Evolutionary conservation across 148 eudicot species (phyloP).

Genomic region (Camellia granthamiana): DNA sequence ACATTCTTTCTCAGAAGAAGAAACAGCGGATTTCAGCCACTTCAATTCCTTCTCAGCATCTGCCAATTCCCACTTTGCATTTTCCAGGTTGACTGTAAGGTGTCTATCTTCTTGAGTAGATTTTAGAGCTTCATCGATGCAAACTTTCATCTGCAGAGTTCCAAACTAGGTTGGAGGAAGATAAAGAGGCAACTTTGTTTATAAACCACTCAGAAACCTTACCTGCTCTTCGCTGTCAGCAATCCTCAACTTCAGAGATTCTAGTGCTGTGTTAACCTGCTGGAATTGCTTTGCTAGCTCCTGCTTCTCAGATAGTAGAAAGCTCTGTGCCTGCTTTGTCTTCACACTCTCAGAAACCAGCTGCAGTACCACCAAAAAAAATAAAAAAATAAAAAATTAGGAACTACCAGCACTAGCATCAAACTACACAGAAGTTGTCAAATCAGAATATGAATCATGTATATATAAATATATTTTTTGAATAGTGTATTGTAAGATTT

Average conservation of each 20-base stretch:
- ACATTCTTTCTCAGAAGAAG: conserved; percentile 83
- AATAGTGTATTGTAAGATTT: too few species aligned
- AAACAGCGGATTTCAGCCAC: conserved; percentile 70
- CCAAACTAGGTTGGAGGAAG: conserved; percentile 10
- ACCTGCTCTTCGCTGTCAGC: conserved; percentile 74
- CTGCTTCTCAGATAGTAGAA: conserved; percentile 67
- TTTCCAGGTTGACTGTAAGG: conserved; percentile 61
- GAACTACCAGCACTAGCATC: conserved; percentile 6
- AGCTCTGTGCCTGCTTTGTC: conserved; percentile 70
- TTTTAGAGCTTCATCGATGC: conserved; percentile 53
- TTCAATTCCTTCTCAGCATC: conserved; percentile 87
- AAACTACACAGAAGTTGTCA: neutral
- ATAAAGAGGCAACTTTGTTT: neutral
- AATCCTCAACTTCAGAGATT: conserved; percentile 53
- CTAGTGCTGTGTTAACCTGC: conserved; percentile 48
- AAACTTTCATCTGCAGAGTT: conserved; percentile 68
- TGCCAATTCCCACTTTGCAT: conserved; percentile 66
- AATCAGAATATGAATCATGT: neutral
- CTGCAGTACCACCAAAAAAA: conserved; percentile 33
- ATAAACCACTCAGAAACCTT: conserved; percentile 12
- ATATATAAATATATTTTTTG: too few species aligned
- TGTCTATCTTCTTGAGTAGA: conserved; percentile 71
- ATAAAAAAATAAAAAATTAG: conserved; percentile 3
- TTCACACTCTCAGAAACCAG: conserved; percentile 96
- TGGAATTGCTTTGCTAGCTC: conserved; percentile 55